phyloP scores from a whole-genome alignment of 164 flowering plant species.

The Amborella trichopoda region DNA sequence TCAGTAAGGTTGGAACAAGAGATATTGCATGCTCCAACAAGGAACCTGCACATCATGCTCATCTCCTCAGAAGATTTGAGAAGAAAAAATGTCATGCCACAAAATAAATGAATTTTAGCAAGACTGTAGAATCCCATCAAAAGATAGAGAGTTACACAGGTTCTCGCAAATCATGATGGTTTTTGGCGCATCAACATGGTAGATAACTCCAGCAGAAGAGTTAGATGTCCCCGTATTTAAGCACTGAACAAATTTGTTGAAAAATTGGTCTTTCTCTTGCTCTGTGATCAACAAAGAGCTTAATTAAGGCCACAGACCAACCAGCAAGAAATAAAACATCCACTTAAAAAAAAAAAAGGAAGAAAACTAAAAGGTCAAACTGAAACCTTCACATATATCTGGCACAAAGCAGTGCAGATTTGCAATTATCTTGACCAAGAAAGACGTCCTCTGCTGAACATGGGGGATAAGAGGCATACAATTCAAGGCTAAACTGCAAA shows the following conservation, averaged over 20 bases:
- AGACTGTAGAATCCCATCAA: too few species aligned
- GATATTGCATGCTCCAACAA: constrained; percentile 78
- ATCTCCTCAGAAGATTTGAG: constrained; percentile 3
- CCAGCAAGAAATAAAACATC: background rate
- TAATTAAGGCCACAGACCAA: background rate
- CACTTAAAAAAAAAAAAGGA: background rate
- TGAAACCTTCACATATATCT: constrained; percentile 71
- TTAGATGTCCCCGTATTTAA: constrained; percentile 38
- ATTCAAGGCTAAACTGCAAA: constrained; percentile 27
- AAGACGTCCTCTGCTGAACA: constrained; percentile 85
- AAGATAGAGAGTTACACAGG: too few species aligned
- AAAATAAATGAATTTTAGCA: too few species aligned
- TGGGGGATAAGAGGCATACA: constrained; percentile 43
- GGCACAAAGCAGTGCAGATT: constrained; percentile 96
- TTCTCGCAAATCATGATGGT: constrained; percentile 45
- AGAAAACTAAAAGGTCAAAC: background rate
- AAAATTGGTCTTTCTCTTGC: constrained; percentile 75
- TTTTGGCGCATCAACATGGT: constrained; percentile 25
- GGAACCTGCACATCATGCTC: constrained; percentile 47
- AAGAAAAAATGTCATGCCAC: too few species aligned
- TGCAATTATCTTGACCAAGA: constrained; percentile 89
- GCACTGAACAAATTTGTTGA: constrained; percentile 58
- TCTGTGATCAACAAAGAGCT: constrained; percentile 34
- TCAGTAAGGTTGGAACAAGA: constrained; percentile 57
- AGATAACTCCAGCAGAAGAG: constrained; percentile 22